These are phyloP conservation scores for Vaucheria bursata DNA, from an alignment of 352 stramenopile species.

Conservation along the genomic window DNA sequence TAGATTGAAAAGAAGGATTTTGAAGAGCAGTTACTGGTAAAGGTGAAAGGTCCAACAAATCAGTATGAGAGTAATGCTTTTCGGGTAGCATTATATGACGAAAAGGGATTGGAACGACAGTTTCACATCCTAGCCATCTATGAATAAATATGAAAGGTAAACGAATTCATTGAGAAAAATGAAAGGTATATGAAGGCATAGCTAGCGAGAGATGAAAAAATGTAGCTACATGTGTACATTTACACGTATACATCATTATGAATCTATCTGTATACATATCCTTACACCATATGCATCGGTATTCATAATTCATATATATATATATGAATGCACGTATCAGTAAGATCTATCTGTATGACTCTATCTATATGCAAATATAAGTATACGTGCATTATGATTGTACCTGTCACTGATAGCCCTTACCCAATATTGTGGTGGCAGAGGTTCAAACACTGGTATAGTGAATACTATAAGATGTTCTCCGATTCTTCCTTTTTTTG, in stretches of 20 bases:
- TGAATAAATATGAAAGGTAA: no score
- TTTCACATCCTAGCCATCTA: constrained; percentile 85
- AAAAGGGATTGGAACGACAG: constrained; percentile 68
- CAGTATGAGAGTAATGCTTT: constrained; percentile 59
- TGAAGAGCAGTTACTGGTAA: constrained; percentile 82
- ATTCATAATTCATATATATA: no score
- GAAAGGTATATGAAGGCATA: no score
- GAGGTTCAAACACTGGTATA: constrained; percentile 85
- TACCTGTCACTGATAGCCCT: constrained; percentile 80
- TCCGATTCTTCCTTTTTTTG: constrained; percentile 51
- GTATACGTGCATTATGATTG: neutral
- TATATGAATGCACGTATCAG: no score
- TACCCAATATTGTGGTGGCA: constrained; percentile 85
- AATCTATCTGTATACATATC: no score
- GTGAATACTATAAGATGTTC: constrained; percentile 78
- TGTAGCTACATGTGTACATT: no score
- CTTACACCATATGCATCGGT: no score
- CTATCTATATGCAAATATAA: neutral
- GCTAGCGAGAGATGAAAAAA: no score
- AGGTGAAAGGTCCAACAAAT: constrained; percentile 84
- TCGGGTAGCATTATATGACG: constrained; percentile 53
- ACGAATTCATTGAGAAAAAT: no score
- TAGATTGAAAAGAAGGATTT: constrained; percentile 73
- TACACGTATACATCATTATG: no score
- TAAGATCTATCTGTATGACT: neutral